phyloP scores from a whole-genome alignment of 768 basidiomycete genomes.

The Neoboletus subvelutipes region DNA sequence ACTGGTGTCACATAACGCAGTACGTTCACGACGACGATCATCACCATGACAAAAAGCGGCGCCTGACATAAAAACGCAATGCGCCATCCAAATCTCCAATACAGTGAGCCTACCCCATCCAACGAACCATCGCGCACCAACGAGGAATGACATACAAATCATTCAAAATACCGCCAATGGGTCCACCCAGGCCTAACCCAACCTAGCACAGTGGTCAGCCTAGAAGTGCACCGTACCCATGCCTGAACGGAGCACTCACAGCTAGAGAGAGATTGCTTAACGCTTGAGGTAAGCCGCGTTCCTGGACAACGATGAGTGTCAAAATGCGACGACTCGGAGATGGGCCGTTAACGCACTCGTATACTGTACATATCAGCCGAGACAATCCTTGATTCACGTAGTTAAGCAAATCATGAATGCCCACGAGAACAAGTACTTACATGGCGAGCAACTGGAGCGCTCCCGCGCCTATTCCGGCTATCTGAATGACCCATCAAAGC shows the following conservation, averaged over 20 bases:
- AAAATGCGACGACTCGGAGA: background rate
- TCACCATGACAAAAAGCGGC: slow-evolving; percentile 3
- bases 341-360: slow-evolving; percentile 1
- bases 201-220: background rate
- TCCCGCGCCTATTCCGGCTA: slow-evolving; percentile 15
- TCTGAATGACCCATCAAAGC: background rate
- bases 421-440: background rate
- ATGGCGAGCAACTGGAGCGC: slow-evolving; percentile 12
- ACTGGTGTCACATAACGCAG: slow-evolving; percentile 15
- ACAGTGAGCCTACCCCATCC: background rate
- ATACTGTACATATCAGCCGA: slow-evolving; percentile 12
- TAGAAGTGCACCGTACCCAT: background rate
- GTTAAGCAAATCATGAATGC: background rate
- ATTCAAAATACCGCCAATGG: slow-evolving; percentile 11
- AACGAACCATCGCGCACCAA: background rate
- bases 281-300: slow-evolving; percentile 39
- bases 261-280: slow-evolving; percentile 31
- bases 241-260: background rate
- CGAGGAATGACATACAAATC: slow-evolving; percentile 7
- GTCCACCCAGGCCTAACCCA: slow-evolving; percentile 15
- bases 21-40: background rate
- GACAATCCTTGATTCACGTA: slow-evolving; percentile 7
- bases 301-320: background rate
- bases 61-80: slow-evolving; percentile 12
- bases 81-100: slow-evolving; percentile 20